phyloP scores from a whole-genome alignment of 148 eudicot genomes.

The Rhododendron griersonianum region DNA sequence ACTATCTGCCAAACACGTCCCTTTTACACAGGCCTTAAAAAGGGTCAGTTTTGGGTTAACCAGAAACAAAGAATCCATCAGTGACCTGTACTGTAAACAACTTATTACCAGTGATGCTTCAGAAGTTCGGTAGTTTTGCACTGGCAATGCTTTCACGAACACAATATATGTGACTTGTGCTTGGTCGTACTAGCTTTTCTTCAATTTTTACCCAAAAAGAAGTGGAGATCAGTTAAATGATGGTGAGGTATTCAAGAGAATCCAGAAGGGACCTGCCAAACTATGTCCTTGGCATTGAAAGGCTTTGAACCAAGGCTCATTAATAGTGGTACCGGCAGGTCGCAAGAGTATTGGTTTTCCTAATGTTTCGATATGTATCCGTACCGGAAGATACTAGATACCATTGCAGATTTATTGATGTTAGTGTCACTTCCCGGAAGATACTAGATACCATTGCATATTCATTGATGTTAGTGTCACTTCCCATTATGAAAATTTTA shows the following conservation, averaged over 20 bases:
- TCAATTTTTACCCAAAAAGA: not conserved
- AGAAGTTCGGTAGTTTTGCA: not conserved
- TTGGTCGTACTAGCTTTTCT: not conserved
- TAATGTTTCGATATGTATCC: not conserved
- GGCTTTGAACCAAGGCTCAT: not conserved
- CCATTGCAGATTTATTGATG: not conserved
- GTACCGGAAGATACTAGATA: too few relatives aligned
- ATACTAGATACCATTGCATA: not conserved
- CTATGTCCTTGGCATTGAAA: not conserved
- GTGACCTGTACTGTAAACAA: not conserved
- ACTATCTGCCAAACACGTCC: not conserved
- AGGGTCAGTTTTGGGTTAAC: not conserved
- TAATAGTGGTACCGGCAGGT: not conserved
- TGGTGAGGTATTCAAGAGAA: not conserved
- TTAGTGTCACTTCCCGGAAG: not conserved
- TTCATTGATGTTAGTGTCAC: too few relatives aligned
- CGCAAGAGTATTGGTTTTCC: not conserved
- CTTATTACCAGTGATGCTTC: too few relatives aligned
- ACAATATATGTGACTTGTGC: too few relatives aligned
- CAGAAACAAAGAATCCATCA: not conserved
- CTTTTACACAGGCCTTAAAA: not conserved
- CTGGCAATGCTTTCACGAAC: not conserved
- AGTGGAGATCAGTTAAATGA: not conserved
- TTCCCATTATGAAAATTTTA: not conserved
- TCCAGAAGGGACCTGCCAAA: conserved; percentile 10